Evolutionary conservation across 2,329 filamentous ascomycete genomes (phyloP).

Genomic region (Salinomyces thailandicus): DNA sequence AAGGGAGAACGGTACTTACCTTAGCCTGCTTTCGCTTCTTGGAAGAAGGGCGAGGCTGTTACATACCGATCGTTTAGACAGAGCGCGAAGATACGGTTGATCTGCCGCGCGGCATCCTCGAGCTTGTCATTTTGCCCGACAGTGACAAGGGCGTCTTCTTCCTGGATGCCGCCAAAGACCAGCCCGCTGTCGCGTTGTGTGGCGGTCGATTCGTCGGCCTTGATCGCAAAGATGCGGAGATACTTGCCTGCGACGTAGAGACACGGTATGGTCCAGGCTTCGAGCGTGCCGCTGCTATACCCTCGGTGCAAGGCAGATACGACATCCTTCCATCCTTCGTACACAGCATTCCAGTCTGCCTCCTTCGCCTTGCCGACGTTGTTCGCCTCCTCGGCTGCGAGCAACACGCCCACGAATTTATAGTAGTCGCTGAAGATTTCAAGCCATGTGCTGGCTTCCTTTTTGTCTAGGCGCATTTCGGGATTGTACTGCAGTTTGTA

Average conservation of each 20-base stretch:
- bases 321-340: constrained; percentile 80
- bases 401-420: constrained; percentile 66
- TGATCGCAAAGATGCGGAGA: constrained; percentile 77
- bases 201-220: constrained; percentile 64
- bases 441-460: constrained; percentile 69
- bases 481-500: constrained; percentile 57
- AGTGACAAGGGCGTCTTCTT: constrained; percentile 76
- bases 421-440: constrained; percentile 78
- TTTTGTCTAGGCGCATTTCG: constrained; percentile 30
- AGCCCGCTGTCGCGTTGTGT: constrained; percentile 33
- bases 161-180: constrained; percentile 47
- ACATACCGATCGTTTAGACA: constrained; percentile 80
- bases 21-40: constrained; percentile 9
- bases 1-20: constrained; percentile 8
- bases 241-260: constrained; percentile 83
- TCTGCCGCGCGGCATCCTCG: constrained; percentile 78
- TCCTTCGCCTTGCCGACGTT: constrained; percentile 32
- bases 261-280: constrained; percentile 86
- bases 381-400: constrained; percentile 51
- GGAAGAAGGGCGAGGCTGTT: neutral
- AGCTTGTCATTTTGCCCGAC: constrained; percentile 71
- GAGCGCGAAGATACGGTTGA: constrained; percentile 85
- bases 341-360: constrained; percentile 70
- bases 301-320: constrained; percentile 67
- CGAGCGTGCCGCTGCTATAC: constrained; percentile 65